phyloP scores from a whole-genome alignment of 139 green algal genomes.

The Chlamydomonas sphaeroides region DNA sequence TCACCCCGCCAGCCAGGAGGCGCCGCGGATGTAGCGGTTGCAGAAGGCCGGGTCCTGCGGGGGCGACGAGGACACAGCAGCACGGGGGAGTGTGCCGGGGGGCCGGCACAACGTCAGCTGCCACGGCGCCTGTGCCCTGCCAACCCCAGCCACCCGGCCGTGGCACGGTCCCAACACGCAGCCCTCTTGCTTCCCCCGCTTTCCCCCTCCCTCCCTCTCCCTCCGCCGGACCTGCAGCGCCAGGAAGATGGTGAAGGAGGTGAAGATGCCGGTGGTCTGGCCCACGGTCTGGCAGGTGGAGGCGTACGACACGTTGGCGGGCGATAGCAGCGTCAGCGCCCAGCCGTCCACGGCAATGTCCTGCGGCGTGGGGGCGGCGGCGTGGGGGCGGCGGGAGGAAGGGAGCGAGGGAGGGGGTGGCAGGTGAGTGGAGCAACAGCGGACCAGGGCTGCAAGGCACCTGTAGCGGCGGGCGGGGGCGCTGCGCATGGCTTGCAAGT shows the following conservation, averaged over 20 bases:
- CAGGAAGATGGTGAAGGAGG: slow-evolving; percentile 94
- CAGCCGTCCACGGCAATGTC: slow-evolving; percentile 96
- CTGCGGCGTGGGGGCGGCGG: slow-evolving; percentile 49
- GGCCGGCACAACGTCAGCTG: too few species aligned
- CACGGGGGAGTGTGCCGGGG: neutral
- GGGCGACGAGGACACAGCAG: neutral
- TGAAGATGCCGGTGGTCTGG: slow-evolving; percentile 93
- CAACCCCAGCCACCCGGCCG: too few species aligned
- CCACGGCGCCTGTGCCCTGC: too few species aligned
- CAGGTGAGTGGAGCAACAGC: too few species aligned
- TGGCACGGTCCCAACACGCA: too few species aligned
- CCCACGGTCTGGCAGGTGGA: slow-evolving; percentile 94
- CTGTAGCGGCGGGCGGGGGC: too few species aligned
- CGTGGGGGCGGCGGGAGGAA: neutral
- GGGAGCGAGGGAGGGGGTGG: too few species aligned
- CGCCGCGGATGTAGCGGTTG: slow-evolving; percentile 74
- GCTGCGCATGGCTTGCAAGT: too few species aligned
- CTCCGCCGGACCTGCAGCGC: slow-evolving; percentile 68
- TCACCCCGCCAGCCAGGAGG: slow-evolving; percentile 24
- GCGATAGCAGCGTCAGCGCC: slow-evolving; percentile 90
- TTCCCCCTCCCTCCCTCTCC: neutral
- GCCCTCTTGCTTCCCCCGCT: neutral
- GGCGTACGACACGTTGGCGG: slow-evolving; percentile 83
- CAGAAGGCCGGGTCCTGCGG: slow-evolving; percentile 67
- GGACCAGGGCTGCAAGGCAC: too few species aligned